Evolutionary conservation across 140 eudicot species (phyloP), one percentile per base, ranked within the genome.

Genomic region (Anethum foeniculum): DNA sequence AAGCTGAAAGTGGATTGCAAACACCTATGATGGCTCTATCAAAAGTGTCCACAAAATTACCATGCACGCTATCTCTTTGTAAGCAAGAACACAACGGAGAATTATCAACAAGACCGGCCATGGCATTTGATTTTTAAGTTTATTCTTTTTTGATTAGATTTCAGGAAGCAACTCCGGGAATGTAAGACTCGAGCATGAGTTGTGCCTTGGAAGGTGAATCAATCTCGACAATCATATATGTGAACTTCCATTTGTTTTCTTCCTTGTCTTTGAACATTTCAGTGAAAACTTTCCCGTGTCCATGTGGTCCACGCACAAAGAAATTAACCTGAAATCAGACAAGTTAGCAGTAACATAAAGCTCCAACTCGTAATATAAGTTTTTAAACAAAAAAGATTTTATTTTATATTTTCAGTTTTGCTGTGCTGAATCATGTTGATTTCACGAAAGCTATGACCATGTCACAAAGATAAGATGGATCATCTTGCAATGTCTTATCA

Each of bases 201-300:
- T 84, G 86, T 60, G 90, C 85, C 12, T 85, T 89, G 28, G 92
- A 80, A 48, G 97, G 97, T 11, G 93, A 85, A 67, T 80, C 81
- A 64, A 96, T 86, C 75, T 93, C 97, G 15, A 96, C 98, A 82
- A 91, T 89, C 83, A 96, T 78, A 86, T 88, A 96, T 82, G 86
- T 90, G 83, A 87, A 95, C 89, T 95, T 95, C 99, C 99, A 95
- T 81, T 92, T 90, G 47, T 87, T 89, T 84, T 90, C 96, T 74
- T 58, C 90, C 79, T 86, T 87, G 89, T 92, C 97, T 76, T 87
- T 92, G 85, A 95, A 95, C 97, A 95, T 95, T 85, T 90, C 97
- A 0, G 88, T 19, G 47, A 75, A 89, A 72, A 95, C 97, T 83
- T 88, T 88, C 5, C 97, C 98, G 30, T 86, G 88, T 83, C 98